Conservation (phyloP, 192 early-diverging fungal species). For the Podila minutissima region DNA sequence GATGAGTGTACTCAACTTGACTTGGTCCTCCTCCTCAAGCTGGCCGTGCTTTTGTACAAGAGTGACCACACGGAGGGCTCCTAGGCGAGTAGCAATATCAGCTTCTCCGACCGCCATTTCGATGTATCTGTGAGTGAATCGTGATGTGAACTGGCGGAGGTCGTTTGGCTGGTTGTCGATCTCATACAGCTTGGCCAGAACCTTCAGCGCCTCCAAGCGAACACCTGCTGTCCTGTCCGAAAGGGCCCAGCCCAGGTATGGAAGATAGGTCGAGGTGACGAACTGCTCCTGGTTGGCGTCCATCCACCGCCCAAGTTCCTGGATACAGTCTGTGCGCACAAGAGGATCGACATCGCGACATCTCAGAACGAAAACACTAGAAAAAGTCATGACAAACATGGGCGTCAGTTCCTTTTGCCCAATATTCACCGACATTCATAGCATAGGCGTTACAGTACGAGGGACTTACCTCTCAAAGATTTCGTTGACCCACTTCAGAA, state of each 20-base stretch:
- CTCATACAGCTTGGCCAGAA: constrained; percentile 66
- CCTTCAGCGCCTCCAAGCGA: constrained; percentile 75
- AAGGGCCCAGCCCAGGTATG: constrained; percentile 89
- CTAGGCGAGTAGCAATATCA: constrained; percentile 60
- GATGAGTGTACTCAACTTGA: constrained; percentile 73
- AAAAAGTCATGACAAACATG: background rate
- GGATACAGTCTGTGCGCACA: constrained; percentile 87
- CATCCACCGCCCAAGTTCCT: constrained; percentile 86
- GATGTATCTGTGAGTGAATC: constrained; percentile 76
- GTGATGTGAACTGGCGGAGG: constrained; percentile 69
- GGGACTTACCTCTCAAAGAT: constrained; percentile 77
- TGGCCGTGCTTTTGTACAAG: constrained; percentile 59
- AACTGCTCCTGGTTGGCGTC: constrained; percentile 73
- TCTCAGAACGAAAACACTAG: constrained; percentile 88
- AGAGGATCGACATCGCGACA: constrained; percentile 87
- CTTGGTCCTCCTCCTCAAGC: constrained; percentile 71
- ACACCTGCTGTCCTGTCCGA: constrained; percentile 81
- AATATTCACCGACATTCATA: no score
- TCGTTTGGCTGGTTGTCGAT: constrained; percentile 63
- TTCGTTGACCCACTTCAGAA: constrained; percentile 71
- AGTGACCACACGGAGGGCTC: constrained; percentile 61
- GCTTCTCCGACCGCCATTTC: constrained; percentile 81
- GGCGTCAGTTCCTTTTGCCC: background rate
- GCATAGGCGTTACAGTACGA: background rate
- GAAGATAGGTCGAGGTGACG: constrained; percentile 76